Evolutionary conservation across 495 filamentous ascomycete genomes (phyloP), one percentile per base, ranked within the genome.

Genomic region (Hypoxylon trugodes): DNA sequence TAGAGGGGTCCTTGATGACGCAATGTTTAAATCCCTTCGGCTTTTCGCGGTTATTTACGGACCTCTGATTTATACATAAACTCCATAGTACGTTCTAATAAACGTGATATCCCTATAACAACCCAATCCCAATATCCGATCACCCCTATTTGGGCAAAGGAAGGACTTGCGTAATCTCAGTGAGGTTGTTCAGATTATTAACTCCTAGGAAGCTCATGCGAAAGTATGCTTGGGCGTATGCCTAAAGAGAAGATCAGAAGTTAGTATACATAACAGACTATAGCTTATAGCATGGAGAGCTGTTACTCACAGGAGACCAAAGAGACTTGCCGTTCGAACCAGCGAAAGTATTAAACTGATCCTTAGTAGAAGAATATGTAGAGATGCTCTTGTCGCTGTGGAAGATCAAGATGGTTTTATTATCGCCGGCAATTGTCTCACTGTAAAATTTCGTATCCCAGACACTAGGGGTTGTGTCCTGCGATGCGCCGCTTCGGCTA

Each of bases 361-460:
- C 65, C 36, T 61, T 37, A 2, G 78, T 73, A 32, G 65, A 55
- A 1, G 73, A 62, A 47, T 82, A 73, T 13, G 69, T 52, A 5
- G 76, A 67, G 15, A 84, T 66, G 26, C 65, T 56, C 10, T 77
- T 65, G 55, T 83, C 82, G 51, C 74, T 78, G 6, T 66, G 71
- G 61, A 84, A 76, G 35, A 76, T 79, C 62, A 79, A 74, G 35
- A 82, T 76, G 2, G 75, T 69, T 8, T 54, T 55, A n/a, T 81
- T 77, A 12, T 74, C 59, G 0, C 59, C 66, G 6, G 55, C 66
- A 3, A 78, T 47, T 0, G 77, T 80, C 70, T 81, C 61, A 3
- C 46, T 41, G 68, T 82, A 85, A 60, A 78, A 85, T n/a, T 61
- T 37, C 2, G 70, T 70, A 32, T 79, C 76, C 72, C 75, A 77